Percentiles rank a stretch among this genome's conserved stretches.
Conservation (phyloP, 345 rosid genomes). For the Passiflora organensis region DNA sequence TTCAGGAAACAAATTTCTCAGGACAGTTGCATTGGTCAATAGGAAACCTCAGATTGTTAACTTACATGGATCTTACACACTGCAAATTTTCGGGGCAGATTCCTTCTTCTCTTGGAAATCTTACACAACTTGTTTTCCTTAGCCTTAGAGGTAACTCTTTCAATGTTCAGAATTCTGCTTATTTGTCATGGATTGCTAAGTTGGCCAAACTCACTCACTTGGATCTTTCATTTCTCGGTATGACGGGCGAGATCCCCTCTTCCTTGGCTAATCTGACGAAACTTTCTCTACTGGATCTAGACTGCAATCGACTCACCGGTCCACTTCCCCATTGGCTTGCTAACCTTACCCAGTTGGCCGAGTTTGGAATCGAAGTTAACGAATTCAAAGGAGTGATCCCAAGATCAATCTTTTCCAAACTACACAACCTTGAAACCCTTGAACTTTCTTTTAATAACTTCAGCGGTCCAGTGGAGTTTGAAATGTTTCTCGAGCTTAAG, state of each 20-base stretch:
- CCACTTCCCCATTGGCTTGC: background rate
- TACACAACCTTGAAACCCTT: constrained; percentile 10
- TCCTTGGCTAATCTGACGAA: constrained; percentile 4
- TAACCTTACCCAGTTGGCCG: background rate
- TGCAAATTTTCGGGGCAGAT: background rate
- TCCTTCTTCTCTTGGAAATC: constrained; percentile 11
- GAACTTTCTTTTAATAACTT: constrained; percentile 18
- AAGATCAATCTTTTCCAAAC: constrained; percentile 10
- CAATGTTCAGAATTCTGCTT: background rate
- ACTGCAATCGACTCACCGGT: constrained; percentile 6
- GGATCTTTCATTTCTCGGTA: background rate
- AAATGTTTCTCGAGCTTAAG: constrained; percentile 14
- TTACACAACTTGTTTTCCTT: background rate
- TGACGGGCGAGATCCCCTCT: constrained; percentile 21
- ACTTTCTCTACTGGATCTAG: constrained; percentile 8
- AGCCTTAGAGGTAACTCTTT: background rate
- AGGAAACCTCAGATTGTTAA: too few relatives aligned
- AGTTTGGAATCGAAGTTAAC: constrained; percentile 4
- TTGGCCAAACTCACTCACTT: background rate
- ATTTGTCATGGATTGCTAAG: background rate
- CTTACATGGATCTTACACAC: background rate
- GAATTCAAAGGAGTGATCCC: constrained; percentile 23
- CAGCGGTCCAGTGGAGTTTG: constrained; percentile 15
- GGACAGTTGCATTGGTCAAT: too few relatives aligned
- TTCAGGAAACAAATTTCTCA: too few relatives aligned